Percentiles rank a stretch among this genome's conserved stretches.
phyloP scores from a whole-genome alignment of 2,329 filamentous ascomycete genomes.

The Nothophaeocryptopus gaeumannii region DNA sequence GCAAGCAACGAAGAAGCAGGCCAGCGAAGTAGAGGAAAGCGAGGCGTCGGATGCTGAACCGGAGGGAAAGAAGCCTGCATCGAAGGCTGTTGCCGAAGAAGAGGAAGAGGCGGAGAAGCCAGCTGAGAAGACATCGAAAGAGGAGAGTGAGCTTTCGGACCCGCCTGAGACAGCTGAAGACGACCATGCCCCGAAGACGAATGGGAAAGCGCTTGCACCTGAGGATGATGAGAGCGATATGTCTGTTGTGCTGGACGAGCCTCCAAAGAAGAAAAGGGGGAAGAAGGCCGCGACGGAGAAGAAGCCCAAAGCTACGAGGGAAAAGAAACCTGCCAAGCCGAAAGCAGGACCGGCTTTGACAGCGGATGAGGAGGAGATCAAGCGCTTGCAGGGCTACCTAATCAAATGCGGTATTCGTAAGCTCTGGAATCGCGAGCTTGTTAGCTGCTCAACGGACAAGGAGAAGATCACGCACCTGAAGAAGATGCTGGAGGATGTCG shows the following conservation, averaged over 20 bases:
- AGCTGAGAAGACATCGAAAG: conserved; percentile 9
- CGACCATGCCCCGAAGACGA: conserved; percentile 13
- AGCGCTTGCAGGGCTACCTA: conserved; percentile 80
- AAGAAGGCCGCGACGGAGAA: conserved; percentile 38
- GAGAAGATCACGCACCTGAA: conserved; percentile 82
- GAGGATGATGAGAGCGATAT: conserved; percentile 56
- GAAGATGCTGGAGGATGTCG: conserved; percentile 72
- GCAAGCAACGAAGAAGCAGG: conserved; percentile 11
- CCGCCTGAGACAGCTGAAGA: conserved; percentile 18
- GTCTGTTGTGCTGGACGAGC: conserved; percentile 76
- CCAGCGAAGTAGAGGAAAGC: conserved; percentile 11
- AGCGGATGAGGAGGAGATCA: conserved; percentile 75
- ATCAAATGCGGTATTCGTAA: conserved; percentile 90
- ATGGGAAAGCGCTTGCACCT: conserved; percentile 13
- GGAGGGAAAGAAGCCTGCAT: conserved; percentile 4
- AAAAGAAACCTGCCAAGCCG: conserved; percentile 30
- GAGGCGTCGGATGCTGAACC: conserved; percentile 8
- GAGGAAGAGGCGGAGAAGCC: conserved; percentile 13
- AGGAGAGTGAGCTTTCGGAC: conserved; percentile 24
- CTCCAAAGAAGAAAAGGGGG: conserved; percentile 56
- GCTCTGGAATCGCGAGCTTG: conserved; percentile 83
- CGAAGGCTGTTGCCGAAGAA: conserved; percentile 14
- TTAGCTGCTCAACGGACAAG: conserved; percentile 67
- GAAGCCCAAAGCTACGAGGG: conserved; percentile 43
- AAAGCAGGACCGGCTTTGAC: conserved; percentile 40